Evolutionary conservation across 768 basidiomycete genomes (phyloP).

Genomic region (Austroboletus festivus): DNA sequence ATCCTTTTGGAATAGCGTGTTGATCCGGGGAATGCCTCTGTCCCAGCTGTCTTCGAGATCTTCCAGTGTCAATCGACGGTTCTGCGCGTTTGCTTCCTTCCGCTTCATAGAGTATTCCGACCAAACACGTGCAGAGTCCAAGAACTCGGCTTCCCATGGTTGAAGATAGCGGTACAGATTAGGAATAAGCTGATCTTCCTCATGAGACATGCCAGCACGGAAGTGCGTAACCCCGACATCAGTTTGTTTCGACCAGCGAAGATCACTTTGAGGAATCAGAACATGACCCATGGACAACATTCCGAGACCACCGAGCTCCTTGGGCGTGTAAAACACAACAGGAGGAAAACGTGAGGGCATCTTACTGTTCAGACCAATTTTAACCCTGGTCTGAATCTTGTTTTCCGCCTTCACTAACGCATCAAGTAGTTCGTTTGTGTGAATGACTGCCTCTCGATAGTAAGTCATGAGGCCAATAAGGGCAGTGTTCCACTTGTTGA

Average conservation of each 20-base stretch:
- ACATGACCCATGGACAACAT: slow-evolving; percentile 99
- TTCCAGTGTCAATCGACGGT: slow-evolving; percentile 93
- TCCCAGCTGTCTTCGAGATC: slow-evolving; percentile 99
- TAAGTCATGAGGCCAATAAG: slow-evolving; percentile 97
- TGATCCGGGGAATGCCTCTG: slow-evolving; percentile 96
- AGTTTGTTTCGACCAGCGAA: slow-evolving; percentile 98
- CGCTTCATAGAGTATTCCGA: slow-evolving; percentile 99
- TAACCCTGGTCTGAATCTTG: slow-evolving; percentile 99
- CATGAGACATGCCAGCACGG: slow-evolving; percentile 98
- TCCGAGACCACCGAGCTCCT: slow-evolving; percentile 97
- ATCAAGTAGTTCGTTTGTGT: slow-evolving; percentile 95
- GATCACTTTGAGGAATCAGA: slow-evolving; percentile 94
- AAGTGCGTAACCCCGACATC: slow-evolving; percentile 97
- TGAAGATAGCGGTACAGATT: slow-evolving; percentile 96
- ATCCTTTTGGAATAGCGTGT: slow-evolving; percentile 98
- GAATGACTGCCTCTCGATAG: slow-evolving; percentile 95
- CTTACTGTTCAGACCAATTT: slow-evolving; percentile 98
- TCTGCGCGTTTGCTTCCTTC: slow-evolving; percentile 99
- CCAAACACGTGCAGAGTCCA: slow-evolving; percentile 99
- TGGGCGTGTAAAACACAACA: slow-evolving; percentile 93
- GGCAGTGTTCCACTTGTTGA: slow-evolving; percentile 97
- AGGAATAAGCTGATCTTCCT: slow-evolving; percentile 92
- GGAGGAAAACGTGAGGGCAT: slow-evolving; percentile 99
- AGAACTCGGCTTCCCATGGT: slow-evolving; percentile 96
- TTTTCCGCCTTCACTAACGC: slow-evolving; percentile 98